Base-by-base conservation (phyloP, 192 early-diverging fungal species). In the Dissophora globulifera region DNA sequence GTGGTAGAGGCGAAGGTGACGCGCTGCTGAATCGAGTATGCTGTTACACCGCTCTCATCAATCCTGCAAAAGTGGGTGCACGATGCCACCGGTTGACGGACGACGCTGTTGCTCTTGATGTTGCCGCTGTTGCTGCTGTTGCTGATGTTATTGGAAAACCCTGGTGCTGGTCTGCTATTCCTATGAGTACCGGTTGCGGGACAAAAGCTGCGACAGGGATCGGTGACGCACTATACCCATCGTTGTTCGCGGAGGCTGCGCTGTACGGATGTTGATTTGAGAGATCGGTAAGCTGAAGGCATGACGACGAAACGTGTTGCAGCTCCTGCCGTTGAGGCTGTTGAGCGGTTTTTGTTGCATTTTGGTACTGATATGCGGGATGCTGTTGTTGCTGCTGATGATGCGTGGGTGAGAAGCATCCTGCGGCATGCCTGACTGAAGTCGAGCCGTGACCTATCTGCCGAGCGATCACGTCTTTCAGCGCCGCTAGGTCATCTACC, bases 401-500 rank as follows among this genome's bases (percentile, higher is more conserved):
- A 5, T 55, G 49, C 15, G 27, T 40, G 3, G 38, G n/a, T n/a
- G n/a, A n/a, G n/a, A n/a, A n/a, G n/a, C n/a, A n/a, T n/a, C n/a
- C n/a, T n/a, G n/a, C n/a, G n/a, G n/a, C n/a, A n/a, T n/a, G n/a
- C n/a, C n/a, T n/a, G n/a, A n/a, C n/a, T n/a, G 57, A 22, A 2
- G 31, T 16, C 23, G 17, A 60, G 23, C 43, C 66, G 8, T 75
- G 71, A 20, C 72, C 72, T 58, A 76, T 67, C 55, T 76, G 72
- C 46, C 62, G 72, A 0, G 74, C 67, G 25, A 88, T 79, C 5
- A 89, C 82, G 47, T 86, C 86, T 26, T 75, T 78, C 27, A 90
- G 58, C 19, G 83, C 83, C 4, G 79, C 63, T 50, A 88, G 52
- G 51, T 87, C 87, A 69, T 85, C 83, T 29, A 87, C 84, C 16